Evolutionary conservation across 2,329 filamentous ascomycete genomes (phyloP), one percentile per base, ranked within the genome.

Genomic region (Colletotrichum gloeosporioides): DNA sequence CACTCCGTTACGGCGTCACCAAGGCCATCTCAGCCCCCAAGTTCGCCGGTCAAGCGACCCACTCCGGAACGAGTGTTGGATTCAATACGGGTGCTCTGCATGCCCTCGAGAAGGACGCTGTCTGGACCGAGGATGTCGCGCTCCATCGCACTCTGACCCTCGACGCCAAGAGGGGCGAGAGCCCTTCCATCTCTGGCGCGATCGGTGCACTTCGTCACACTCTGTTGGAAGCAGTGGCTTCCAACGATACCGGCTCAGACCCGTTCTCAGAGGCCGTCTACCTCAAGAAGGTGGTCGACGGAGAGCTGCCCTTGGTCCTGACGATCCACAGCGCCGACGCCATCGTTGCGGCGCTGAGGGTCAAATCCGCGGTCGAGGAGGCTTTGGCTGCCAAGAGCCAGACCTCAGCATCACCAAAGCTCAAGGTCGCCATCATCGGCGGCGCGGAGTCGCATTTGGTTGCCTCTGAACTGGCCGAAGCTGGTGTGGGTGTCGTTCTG

Each of bases 381-480:
- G 84, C 83, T 1, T 82, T 85, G 16, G 59, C 79, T 3, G 73
- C 81, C 0, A 79, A 78, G 3, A 39, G 57, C 27, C 67, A 75
- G 13, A 63, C 61, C 2, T 69, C 79, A 49, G 39, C 74, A 22
- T 72, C 68, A 18, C 63, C 75, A 3, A 85, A 81, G 69, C 80
- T 94, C 44, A 87, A 85, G n/a, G 74, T 94, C 10, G 87, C 90
- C 69, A 87, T 94, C 66, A 82, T 93, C 27, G 93, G 93, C 77
- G 93, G 89, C 55, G 92, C 92, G 7, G 93, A 94, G 82, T 88
- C 92, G 1, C 86, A 91, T 79, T 84, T 94, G 1, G 81, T 94
- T 0, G 92, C 92, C 0, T 78, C 85, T 3, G 89, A 92, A 72
- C 87, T 94, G 13, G 91, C 91, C 0, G 85, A 85, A 0, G 91